phyloP scores from a whole-genome alignment of 495 filamentous ascomycete genomes.

The Penicillium macrosclerotiorum region DNA sequence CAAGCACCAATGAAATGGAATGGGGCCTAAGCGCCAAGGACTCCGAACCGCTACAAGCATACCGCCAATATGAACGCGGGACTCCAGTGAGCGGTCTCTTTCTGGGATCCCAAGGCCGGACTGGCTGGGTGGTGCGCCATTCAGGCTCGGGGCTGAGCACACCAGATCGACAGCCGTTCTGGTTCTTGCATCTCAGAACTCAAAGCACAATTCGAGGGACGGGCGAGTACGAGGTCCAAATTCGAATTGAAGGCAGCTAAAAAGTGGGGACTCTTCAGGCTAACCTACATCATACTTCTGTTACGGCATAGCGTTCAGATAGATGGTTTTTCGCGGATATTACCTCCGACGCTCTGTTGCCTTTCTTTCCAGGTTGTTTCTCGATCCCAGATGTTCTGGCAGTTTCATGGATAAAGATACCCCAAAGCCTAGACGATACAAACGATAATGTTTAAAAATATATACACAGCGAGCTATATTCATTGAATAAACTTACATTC shows the following conservation, averaged over 20 bases:
- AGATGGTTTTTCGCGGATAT: too few species aligned
- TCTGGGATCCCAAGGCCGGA: conserved; percentile 11
- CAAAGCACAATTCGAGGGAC: background rate
- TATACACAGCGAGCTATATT: too few species aligned
- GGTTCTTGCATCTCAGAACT: conserved; percentile 7
- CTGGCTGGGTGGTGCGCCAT: conserved; percentile 6
- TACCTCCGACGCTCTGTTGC: too few species aligned
- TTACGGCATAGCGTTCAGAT: too few species aligned
- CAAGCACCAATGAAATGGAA: conserved; percentile 9
- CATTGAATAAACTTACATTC: too few species aligned
- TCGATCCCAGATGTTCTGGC: too few species aligned
- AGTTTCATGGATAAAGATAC: too few species aligned
- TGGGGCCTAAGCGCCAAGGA: conserved; percentile 9
- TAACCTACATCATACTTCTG: too few species aligned
- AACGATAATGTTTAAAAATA: too few species aligned
- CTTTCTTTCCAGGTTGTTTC: too few species aligned
- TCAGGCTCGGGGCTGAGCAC: conserved; percentile 11
- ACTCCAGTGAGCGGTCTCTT: background rate
- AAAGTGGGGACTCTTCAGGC: too few species aligned
- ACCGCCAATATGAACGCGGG: conserved; percentile 3
- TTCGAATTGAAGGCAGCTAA: conserved; percentile 15
- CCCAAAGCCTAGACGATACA: too few species aligned
- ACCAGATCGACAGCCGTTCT: conserved; percentile 8
- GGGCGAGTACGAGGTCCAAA: conserved; percentile 4
- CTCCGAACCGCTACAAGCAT: conserved; percentile 3